Percentiles rank a stretch among this genome's conserved stretches.
phyloP scores from a whole-genome alignment of 2,329 filamentous ascomycete genomes.

The Pseudocercospora cruenta region DNA sequence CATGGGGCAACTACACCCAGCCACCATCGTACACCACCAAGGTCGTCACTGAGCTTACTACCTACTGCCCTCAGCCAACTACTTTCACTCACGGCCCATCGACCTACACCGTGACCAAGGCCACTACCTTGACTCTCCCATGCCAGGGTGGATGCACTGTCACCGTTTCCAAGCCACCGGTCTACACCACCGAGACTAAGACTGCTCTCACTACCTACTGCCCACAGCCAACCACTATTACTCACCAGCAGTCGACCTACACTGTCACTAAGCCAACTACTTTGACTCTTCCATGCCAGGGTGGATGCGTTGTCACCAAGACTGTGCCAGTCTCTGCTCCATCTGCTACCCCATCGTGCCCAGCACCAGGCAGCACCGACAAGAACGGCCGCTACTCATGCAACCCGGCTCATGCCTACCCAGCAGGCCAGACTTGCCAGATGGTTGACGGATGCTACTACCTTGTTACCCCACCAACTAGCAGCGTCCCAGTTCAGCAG shows the following conservation, averaged over 20 bases:
- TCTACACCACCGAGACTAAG: constrained; percentile 62
- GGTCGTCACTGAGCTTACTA: constrained; percentile 67
- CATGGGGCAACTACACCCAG: neutral
- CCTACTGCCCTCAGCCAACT: constrained; percentile 72
- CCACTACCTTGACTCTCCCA: constrained; percentile 35
- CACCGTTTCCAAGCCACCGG: constrained; percentile 53
- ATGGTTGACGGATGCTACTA: constrained; percentile 21
- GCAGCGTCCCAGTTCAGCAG: constrained; percentile 5
- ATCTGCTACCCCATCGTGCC: constrained; percentile 1
- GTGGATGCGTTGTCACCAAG: constrained; percentile 19
- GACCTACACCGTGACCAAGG: constrained; percentile 69
- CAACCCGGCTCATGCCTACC: constrained; percentile 13
- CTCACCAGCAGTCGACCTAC: constrained; percentile 68
- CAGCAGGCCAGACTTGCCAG: constrained; percentile 24
- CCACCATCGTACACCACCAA: constrained; percentile 53
- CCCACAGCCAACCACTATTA: constrained; percentile 66
- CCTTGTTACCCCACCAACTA: constrained; percentile 15
- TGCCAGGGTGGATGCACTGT: constrained; percentile 23
- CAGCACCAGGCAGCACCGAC: constrained; percentile 5
- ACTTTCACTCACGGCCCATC: constrained; percentile 64
- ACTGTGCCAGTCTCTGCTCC: constrained; percentile 3
- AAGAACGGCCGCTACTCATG: constrained; percentile 16
- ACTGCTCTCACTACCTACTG: constrained; percentile 71
- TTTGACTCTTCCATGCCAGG: constrained; percentile 28
- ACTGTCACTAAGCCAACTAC: constrained; percentile 57